Percentiles rank a stretch among this genome's conserved stretches.
phyloP scores from a whole-genome alignment of 352 stramenopile species.

The Phytophthora uliginosa region DNA sequence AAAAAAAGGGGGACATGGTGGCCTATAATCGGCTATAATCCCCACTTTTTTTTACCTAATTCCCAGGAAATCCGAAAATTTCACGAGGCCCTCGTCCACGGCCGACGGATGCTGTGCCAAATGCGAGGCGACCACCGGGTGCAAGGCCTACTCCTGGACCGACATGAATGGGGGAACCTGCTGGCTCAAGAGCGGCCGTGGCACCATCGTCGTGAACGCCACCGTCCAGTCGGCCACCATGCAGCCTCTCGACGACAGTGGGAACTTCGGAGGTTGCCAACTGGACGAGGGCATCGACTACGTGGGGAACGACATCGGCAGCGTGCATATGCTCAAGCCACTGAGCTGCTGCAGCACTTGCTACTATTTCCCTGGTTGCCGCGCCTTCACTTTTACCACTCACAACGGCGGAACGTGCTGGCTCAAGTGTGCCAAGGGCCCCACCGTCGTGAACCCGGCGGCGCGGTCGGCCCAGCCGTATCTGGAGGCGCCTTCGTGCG shows the following conservation, averaged over 20 bases:
- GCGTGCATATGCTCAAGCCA: conserved; percentile 21
- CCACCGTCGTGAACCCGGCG: conserved; percentile 21
- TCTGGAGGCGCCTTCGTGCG: conserved; percentile 29
- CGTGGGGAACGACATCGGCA: conserved; percentile 24
- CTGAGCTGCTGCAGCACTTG: conserved; percentile 29
- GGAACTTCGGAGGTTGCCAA: conserved; percentile 13
- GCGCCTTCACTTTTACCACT: conserved; percentile 47
- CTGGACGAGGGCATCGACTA: conserved; percentile 30
- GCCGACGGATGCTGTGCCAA: conserved; percentile 28
- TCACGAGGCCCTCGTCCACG: conserved; percentile 10
- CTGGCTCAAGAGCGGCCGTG: conserved; percentile 64
- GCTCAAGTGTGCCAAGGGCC: conserved; percentile 42
- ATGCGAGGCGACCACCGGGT: conserved; percentile 29
- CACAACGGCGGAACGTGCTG: conserved; percentile 40
- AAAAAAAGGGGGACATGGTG: no score
- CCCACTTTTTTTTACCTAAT: no score
- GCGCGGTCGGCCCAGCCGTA: conserved; percentile 24
- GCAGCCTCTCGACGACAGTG: conserved; percentile 8
- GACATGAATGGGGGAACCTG: conserved; percentile 58
- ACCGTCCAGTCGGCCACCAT: conserved; percentile 21
- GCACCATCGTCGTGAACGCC: conserved; percentile 23
- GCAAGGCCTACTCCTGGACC: conserved; percentile 55
- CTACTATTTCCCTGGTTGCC: conserved; percentile 35
- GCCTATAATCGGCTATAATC: no score
- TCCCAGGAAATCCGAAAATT: no score